A percentile compares a stretch with the other conserved stretches of the same genome.
These are phyloP conservation scores for Cordyceps cicadae DNA, from an alignment of 2,329 filamentous ascomycete genomes.

Conservation along the genomic window DNA sequence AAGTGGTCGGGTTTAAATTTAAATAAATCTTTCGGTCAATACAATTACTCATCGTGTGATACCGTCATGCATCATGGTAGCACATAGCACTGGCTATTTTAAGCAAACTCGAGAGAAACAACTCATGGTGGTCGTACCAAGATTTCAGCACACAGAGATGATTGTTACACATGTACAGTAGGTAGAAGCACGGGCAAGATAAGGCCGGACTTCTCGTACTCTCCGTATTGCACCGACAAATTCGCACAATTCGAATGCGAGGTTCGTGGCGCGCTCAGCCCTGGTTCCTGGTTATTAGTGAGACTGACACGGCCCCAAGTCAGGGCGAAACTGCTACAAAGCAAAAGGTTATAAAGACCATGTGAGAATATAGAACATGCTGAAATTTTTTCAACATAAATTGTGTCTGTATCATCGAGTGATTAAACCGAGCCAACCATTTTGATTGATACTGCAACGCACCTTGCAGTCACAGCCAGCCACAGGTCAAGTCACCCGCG, in stretches of 20 bases:
- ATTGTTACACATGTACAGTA: background rate
- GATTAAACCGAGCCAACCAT: too few species aligned
- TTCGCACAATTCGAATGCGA: background rate
- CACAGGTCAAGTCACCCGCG: too few species aligned
- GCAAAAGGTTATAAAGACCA: background rate
- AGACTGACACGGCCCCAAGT: background rate
- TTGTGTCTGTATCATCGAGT: too few species aligned
- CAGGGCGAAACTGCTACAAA: background rate
- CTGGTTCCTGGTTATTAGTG: background rate
- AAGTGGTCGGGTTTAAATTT: background rate
- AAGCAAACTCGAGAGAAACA: background rate
- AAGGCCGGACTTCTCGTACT: conserved; percentile 3
- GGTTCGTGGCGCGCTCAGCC: conserved; percentile 1
- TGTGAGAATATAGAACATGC: background rate
- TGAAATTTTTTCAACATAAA: too few species aligned
- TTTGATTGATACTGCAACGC: too few species aligned
- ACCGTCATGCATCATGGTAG: background rate
- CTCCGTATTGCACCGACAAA: background rate
- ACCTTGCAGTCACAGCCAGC: too few species aligned
- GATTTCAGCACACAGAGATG: background rate
- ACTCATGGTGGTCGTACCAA: background rate
- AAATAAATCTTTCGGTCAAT: background rate
- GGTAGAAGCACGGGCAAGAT: background rate
- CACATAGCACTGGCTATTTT: background rate
- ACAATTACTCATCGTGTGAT: background rate